Evolutionary conservation across 75 land plant genomes (phyloP).

Genomic region (Azolla pinnata): DNA sequence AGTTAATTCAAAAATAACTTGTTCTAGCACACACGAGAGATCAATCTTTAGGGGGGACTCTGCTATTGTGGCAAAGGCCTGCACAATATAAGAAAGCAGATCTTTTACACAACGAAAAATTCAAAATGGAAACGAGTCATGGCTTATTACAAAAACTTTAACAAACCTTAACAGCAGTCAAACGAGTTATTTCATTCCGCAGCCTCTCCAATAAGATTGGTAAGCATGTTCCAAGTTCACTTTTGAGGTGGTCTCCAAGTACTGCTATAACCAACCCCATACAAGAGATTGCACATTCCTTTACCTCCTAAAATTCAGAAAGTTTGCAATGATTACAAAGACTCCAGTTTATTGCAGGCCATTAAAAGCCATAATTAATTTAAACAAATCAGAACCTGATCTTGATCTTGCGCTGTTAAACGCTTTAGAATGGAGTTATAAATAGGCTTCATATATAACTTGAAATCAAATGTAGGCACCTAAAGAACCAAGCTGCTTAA

Average conservation of each 20-base stretch:
- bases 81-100: conserved; percentile 6
- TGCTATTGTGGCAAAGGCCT: conserved; percentile 99
- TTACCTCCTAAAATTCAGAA: conserved; percentile 63
- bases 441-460: conserved; percentile 72
- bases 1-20: conserved; percentile 80
- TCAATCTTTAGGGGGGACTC: conserved; percentile 68
- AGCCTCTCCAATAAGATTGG: conserved; percentile 86
- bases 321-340: background rate
- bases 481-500: conserved; percentile 13
- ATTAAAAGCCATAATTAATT: background rate
- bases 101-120: background rate
- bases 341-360: background rate
- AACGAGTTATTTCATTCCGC: conserved; percentile 96
- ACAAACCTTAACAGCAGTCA: conserved; percentile 90
- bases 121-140: no score
- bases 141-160: no score
- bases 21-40: conserved; percentile 82
- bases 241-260: conserved; percentile 81
- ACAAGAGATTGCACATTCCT: conserved; percentile 96
- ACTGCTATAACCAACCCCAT: conserved; percentile 93
- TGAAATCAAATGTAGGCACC: conserved; percentile 58
- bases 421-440: conserved; percentile 81
- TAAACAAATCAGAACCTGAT: conserved; percentile 50
- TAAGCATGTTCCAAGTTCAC: conserved; percentile 63
- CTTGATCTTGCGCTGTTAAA: conserved; percentile 95